Conservation (phyloP, 176 grass and related monocot species). For the Hordeum vulgare region MorexV3_pseudomolecules_assembly NC_058519.1:369830005-369830504, state of each 20-base stretch:
- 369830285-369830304: neutral
- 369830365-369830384: neutral
- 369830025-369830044: constrained; percentile 34
- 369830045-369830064: constrained; percentile 76
- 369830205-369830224: constrained; percentile 67
- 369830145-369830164: constrained; percentile 69
- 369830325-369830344: neutral
- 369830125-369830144: constrained; percentile 72
- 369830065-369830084: constrained; percentile 24
- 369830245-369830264: constrained; percentile 34
- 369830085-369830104: constrained; percentile 46
- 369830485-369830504: neutral
- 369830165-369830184: constrained; percentile 71
- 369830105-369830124: constrained; percentile 41
- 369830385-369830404: neutral
- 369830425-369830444: neutral
- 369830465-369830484: neutral
- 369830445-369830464: neutral
- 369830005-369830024: constrained; percentile 12
- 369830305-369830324: neutral
- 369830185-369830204: constrained; percentile 72
- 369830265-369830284: neutral
- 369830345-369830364: neutral
- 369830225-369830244: constrained; percentile 89
- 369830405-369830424: neutral